Evolutionary conservation across 768 basidiomycete genomes (phyloP), one percentile per base, ranked within the genome.

Genomic region (Lyophyllum semitale): DNA sequence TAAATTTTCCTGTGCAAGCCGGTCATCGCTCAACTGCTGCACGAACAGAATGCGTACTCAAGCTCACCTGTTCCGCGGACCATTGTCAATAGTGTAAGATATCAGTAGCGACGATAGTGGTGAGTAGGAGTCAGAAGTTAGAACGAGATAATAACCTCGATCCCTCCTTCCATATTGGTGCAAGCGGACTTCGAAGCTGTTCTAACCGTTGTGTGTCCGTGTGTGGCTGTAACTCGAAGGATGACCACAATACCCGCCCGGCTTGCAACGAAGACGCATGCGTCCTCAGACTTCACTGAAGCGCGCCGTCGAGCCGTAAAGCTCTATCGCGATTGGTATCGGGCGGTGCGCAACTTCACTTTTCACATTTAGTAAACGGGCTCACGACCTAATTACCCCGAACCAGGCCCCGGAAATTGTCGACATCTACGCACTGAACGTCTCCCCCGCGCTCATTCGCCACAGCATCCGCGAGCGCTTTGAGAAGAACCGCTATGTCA

Each of bases 261-360:
- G 35, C 83, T 99, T 8, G 91, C 96, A 17, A 85, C 83, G 59
- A 66, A 84, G 5, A 81, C 89, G 3, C 76, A 79, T 33, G 71
- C 80, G n/a, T 92, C 91, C 0, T 66, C 73, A 20, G 77, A 63
- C 55, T 66, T 77, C 6, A 71, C 74, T n/a, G 84, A 90, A 45
- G 86, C 91, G 6, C 84, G 88, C 27, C 73, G 73, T 20, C 81
- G 91, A 30, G 85, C 84, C 9, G 73, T 94, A 18, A 78, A 88
- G 43, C 81, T 97, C 12, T 99, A 98, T 77, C 80, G 95, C 55
- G 88, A 86, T 69, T 99, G 96, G 96, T 89, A 95, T 68, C 88
- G 97, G 58, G 81, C 87, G 43, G 96, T 97, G 66, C 63, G 92
- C 83, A 38, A 26, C 45, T 48, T 17, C 23, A 48, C 15, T 48